A percentile compares a stretch with the other conserved stretches of the same genome.
These are phyloP conservation scores for Eucalyptus lansdowneana DNA, from an alignment of 345 rosid genomes.

Conservation along the genomic window DNA sequence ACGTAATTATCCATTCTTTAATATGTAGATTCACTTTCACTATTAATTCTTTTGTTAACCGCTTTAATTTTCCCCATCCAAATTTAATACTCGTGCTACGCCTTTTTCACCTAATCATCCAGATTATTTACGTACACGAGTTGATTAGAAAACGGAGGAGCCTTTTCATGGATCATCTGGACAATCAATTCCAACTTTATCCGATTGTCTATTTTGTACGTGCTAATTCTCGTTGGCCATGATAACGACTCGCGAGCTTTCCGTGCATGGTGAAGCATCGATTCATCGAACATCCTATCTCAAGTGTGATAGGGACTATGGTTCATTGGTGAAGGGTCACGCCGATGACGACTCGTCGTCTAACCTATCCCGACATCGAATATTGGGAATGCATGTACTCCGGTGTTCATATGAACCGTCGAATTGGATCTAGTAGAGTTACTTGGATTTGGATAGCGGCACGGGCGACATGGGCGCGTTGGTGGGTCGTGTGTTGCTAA, in stretches of 20 bases:
- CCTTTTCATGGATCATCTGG: neutral
- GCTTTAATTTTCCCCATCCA: neutral
- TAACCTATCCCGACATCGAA: neutral
- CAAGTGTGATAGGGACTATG: neutral
- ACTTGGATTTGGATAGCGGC: neutral
- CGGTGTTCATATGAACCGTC: neutral
- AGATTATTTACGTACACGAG: neutral
- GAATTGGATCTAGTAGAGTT: neutral
- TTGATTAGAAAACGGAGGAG: neutral
- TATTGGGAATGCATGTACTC: neutral
- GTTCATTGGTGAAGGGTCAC: neutral
- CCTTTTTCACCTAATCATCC: neutral
- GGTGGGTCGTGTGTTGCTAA: neutral
- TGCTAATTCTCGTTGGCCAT: neutral
- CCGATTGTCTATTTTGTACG: neutral
- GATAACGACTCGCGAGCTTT: neutral
- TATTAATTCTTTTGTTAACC: neutral
- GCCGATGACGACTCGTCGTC: neutral
- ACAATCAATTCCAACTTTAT: neutral
- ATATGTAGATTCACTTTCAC: neutral
- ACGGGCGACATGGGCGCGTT: neutral
- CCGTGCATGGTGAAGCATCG: neutral
- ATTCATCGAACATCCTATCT: neutral
- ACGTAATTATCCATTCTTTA: no score
- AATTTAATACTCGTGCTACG: neutral